Conservation (phyloP, 176 grass and related monocot species). For the Hordeum marinum region DNA sequence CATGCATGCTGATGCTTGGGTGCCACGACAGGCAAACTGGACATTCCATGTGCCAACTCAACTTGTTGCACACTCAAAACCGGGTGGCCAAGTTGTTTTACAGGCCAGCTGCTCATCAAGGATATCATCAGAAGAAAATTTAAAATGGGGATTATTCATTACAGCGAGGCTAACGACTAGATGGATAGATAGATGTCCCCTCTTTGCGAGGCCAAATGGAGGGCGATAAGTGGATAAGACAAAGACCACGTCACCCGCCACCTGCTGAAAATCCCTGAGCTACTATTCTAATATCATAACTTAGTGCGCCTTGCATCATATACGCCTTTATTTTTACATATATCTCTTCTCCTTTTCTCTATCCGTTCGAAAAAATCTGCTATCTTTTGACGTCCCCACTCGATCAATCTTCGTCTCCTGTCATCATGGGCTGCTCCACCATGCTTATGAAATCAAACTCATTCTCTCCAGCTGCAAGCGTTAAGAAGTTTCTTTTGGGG, state of each 20-base stretch:
- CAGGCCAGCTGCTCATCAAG: not conserved
- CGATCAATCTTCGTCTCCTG: not conserved
- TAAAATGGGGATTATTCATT: not conserved
- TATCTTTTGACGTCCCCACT: not conserved
- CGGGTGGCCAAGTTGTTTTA: not conserved
- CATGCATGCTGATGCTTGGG: too few species aligned
- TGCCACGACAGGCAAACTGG: not conserved
- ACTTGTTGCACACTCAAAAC: too few species aligned
- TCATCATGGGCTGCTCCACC: conserved; percentile 8
- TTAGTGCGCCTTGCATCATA: conserved; percentile 26
- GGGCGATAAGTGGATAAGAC: conserved; percentile 1
- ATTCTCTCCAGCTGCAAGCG: not conserved
- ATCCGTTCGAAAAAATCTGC: not conserved
- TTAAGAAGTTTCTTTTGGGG: conserved; percentile 17
- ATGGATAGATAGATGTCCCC: not conserved
- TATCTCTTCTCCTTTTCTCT: not conserved
- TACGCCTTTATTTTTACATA: not conserved
- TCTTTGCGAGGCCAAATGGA: conserved; percentile 3
- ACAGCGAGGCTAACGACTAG: not conserved
- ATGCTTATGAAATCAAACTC: not conserved
- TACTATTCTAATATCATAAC: not conserved
- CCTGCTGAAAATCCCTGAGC: not conserved
- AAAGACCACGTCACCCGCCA: conserved; percentile 14
- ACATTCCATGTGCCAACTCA: not conserved
- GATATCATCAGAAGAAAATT: not conserved